Conservation (phyloP, 2,329 filamentous ascomycete genomes). For the Thielaviopsis musarum region DNA sequence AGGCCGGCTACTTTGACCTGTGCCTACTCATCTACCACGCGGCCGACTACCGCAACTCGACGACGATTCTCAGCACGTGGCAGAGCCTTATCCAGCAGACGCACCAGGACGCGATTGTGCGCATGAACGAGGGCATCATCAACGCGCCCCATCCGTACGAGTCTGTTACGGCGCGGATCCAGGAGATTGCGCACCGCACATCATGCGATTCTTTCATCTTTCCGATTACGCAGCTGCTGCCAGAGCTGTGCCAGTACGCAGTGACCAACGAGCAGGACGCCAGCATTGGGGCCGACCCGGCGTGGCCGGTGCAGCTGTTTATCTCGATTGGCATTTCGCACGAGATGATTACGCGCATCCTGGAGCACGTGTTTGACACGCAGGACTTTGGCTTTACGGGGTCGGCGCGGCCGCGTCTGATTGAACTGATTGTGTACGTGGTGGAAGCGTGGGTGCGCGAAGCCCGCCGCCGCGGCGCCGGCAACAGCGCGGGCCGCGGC, state of each 20-base stretch:
- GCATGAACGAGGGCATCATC: conserved; percentile 13
- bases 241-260: conserved; percentile 46
- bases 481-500: conserved; percentile 19
- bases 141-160: conserved; percentile 48
- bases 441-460: conserved; percentile 34
- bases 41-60: conserved; percentile 76
- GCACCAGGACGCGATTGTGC: conserved; percentile 38
- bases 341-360: conserved; percentile 36
- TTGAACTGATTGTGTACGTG: conserved; percentile 36
- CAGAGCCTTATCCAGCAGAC: conserved; percentile 58
- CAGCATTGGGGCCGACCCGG: conserved; percentile 37
- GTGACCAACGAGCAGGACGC: conserved; percentile 40
- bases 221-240: conserved; percentile 42
- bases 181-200: conserved; percentile 47
- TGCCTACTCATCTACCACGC: conserved; percentile 84
- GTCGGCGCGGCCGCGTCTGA: conserved; percentile 29
- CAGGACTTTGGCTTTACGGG: conserved; percentile 43
- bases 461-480: conserved; percentile 25
- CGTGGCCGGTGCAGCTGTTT: conserved; percentile 41
- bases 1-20: conserved; percentile 83
- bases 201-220: conserved; percentile 51
- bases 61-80: conserved; percentile 76
- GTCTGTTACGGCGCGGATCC: conserved; percentile 44
- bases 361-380: conserved; percentile 40
- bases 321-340: conserved; percentile 38